Conservation (phyloP, 1,284 basidiomycete genomes). For the Peniophora sp. region DNA sequence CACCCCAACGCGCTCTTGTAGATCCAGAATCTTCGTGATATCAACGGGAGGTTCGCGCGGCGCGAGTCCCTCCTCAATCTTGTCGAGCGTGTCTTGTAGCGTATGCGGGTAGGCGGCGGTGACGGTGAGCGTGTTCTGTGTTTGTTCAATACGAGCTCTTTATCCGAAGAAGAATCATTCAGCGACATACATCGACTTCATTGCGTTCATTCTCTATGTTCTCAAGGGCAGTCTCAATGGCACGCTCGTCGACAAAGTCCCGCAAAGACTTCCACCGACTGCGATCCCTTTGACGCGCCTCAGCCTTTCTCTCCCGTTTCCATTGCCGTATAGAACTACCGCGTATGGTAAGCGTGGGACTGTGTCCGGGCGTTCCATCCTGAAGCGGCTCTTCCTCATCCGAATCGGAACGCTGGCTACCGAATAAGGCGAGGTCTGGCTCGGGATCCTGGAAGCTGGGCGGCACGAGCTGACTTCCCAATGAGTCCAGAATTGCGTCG, state of each 20-base stretch:
- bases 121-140: constrained; percentile 48
- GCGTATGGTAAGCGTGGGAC: constrained; percentile 21
- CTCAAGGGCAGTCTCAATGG: constrained; percentile 67
- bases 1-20: constrained; percentile 48
- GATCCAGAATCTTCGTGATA: constrained; percentile 40
- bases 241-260: constrained; percentile 75
- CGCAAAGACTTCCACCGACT: constrained; percentile 70
- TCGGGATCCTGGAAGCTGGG: constrained; percentile 65
- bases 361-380: constrained; percentile 14
- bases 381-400: constrained; percentile 19
- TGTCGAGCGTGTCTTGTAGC: constrained; percentile 42
- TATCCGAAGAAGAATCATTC: not conserved
- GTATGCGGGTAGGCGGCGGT: constrained; percentile 63
- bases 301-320: constrained; percentile 16
- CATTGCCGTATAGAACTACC: constrained; percentile 5
- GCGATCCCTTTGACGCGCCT: constrained; percentile 32
- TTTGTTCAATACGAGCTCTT: not conserved
- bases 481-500: constrained; percentile 60
- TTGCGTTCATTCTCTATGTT: constrained; percentile 60
- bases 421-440: constrained; percentile 64
- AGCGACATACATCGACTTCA: constrained; percentile 51
- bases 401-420: constrained; percentile 57
- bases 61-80: constrained; percentile 47
- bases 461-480: constrained; percentile 64
- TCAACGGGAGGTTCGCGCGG: constrained; percentile 26